Conservation (phyloP, 495 filamentous ascomycete genomes). For the Glarea lozoyensis region DNA sequence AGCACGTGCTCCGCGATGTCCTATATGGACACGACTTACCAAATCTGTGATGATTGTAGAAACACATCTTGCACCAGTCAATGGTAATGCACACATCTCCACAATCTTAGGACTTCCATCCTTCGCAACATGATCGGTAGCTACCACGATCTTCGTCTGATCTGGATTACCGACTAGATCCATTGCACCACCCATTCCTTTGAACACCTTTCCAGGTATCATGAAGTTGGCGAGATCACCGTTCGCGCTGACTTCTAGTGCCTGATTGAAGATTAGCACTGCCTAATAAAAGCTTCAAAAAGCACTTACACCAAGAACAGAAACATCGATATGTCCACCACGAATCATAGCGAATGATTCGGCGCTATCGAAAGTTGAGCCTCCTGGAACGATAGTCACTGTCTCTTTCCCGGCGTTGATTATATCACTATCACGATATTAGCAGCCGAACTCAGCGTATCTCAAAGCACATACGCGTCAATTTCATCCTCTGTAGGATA, state of each 20-base stretch:
- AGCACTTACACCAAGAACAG: slow-evolving; percentile 57
- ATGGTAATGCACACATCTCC: slow-evolving; percentile 78
- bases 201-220: slow-evolving; percentile 85
- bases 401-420: slow-evolving; percentile 97
- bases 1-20: not conserved
- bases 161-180: slow-evolving; percentile 82
- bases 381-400: slow-evolving; percentile 74
- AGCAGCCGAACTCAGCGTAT: not conserved
- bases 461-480: slow-evolving; percentile 32
- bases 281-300: not conserved
- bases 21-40: slow-evolving; percentile 26
- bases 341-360: slow-evolving; percentile 96
- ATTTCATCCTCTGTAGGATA: slow-evolving; percentile 65
- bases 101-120: slow-evolving; percentile 88
- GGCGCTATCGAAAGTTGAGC: slow-evolving; percentile 71
- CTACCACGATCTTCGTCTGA: slow-evolving; percentile 85
- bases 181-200: slow-evolving; percentile 94
- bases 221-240: slow-evolving; percentile 93
- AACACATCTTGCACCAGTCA: slow-evolving; percentile 77
- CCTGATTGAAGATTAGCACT: slow-evolving; percentile 21
- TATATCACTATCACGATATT: slow-evolving; percentile 50
- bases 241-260: slow-evolving; percentile 77
- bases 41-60: slow-evolving; percentile 90
- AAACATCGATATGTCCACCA: slow-evolving; percentile 77
- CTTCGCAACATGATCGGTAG: slow-evolving; percentile 92